Conservation (phyloP, 768 basidiomycete species). For the Tubosaeta brunneosetosa region DNA sequence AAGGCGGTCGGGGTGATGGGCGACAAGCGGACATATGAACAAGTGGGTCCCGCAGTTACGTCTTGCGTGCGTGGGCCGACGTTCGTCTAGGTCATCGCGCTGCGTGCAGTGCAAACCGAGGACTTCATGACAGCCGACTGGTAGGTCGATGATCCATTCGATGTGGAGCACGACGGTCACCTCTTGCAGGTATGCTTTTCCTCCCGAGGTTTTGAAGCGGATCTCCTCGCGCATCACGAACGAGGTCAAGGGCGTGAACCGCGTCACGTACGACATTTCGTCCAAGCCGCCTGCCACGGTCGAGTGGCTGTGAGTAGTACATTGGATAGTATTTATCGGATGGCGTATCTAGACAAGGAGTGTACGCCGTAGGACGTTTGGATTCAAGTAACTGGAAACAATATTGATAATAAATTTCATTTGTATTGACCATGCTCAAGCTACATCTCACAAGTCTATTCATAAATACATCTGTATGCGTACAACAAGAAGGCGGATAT, state of each 20-base stretch:
- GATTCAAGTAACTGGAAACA: too few species aligned
- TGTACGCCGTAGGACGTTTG: too few species aligned
- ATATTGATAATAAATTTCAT: too few species aligned
- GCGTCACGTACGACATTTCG: slow-evolving; percentile 94
- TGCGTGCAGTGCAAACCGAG: slow-evolving; percentile 95
- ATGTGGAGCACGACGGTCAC: neutral
- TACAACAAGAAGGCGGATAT: slow-evolving; percentile 12
- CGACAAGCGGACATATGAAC: slow-evolving; percentile 93
- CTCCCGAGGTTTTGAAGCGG: slow-evolving; percentile 78
- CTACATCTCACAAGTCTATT: slow-evolving; percentile 5
- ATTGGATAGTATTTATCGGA: too few species aligned
- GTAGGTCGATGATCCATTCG: slow-evolving; percentile 39
- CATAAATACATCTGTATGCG: slow-evolving; percentile 21
- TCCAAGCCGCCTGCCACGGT: slow-evolving; percentile 88
- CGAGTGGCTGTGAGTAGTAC: slow-evolving; percentile 37
- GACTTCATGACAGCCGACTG: slow-evolving; percentile 99
- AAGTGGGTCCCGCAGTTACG: slow-evolving; percentile 40
- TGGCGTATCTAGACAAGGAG: too few species aligned
- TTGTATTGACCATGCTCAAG: too few species aligned
- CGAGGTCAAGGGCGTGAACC: slow-evolving; percentile 94
- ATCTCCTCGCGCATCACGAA: slow-evolving; percentile 98
- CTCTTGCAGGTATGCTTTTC: slow-evolving; percentile 82
- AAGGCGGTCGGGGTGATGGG: slow-evolving; percentile 98
- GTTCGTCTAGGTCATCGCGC: slow-evolving; percentile 71
- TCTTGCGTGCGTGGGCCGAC: neutral